Base-by-base conservation (phyloP, 306 rosid genomes). In the Hylodesmum podocarpum region DNA sequence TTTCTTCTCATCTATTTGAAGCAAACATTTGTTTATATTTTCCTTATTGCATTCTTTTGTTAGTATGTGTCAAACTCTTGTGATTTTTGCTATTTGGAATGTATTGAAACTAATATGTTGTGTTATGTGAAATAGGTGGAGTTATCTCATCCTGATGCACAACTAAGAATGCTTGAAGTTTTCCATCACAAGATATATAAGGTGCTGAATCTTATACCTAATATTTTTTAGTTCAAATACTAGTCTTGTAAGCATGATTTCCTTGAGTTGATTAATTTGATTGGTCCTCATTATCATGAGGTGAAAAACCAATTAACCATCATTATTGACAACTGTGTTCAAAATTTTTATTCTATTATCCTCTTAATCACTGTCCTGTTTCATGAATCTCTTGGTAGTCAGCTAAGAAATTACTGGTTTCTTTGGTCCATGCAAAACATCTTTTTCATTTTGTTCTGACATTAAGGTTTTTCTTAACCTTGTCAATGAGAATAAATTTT, bases 111-210 rank as follows among this genome's bases (percentile, higher is more conserved):
- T 55, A 55, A 55, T 25, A 55, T 55, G 12, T 47, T 16, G 34
- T 2, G 8, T 25, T 12, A 2, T 50, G 34, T 12, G 18, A 13
- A 55, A 58, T 28, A 58, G 65, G 65, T 58, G 21, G 21, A 58
- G 5, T 58, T 58, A 28, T 28, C 65, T 58, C 39, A 27, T 58
- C 65, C 65, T 27, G 65, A 58, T 27, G 65, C 65, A 14, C 39
- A 58, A 14, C 37, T 58, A 6, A 58, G 65, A 28, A 27, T 58
- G 39, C 65, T 58, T 5, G 65, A 28, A 58, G 65, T 58, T 28
- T 58, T 58, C 65, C 15, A 58, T 58, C 65, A 58, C 65, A 58
- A 58, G 65, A 58, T 58, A 58, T 58, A 58, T n/a, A 58, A 28
- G 65, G 65, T 57, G 3, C 18, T 55, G 18, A 28, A 29, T 59